phyloP scores from a whole-genome alignment of 2,329 filamentous ascomycete genomes.

The Esteya vermicola region DNA sequence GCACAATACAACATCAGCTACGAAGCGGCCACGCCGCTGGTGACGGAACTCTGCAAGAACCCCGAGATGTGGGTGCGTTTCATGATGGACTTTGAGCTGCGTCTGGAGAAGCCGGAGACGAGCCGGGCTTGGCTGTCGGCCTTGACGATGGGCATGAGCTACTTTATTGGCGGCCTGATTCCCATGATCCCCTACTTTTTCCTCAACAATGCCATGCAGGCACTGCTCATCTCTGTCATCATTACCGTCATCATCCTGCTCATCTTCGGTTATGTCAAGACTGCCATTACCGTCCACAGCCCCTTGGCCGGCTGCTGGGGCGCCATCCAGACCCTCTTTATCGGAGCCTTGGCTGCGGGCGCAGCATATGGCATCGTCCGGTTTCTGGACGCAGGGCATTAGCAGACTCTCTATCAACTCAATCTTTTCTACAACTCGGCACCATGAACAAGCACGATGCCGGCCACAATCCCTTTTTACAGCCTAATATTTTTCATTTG shows the following conservation, averaged over 20 bases:
- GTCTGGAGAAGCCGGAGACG: slow-evolving; percentile 28
- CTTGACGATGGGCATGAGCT: slow-evolving; percentile 51
- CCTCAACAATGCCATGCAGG: slow-evolving; percentile 27
- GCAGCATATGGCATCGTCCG: slow-evolving; percentile 51
- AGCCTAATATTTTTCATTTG: too few species aligned
- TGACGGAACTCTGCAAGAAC: slow-evolving; percentile 32
- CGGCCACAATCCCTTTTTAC: too few species aligned
- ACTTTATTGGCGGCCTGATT: slow-evolving; percentile 57
- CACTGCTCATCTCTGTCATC: slow-evolving; percentile 42
- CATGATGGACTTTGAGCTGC: slow-evolving; percentile 45
- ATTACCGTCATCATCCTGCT: slow-evolving; percentile 48
- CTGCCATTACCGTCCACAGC: slow-evolving; percentile 35
- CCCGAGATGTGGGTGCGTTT: slow-evolving; percentile 37
- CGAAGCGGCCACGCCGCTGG: slow-evolving; percentile 26
- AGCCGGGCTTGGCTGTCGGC: slow-evolving; percentile 39
- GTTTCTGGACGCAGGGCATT: slow-evolving; percentile 28
- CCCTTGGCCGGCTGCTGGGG: slow-evolving; percentile 40
- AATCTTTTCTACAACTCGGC: too few species aligned
- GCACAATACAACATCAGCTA: slow-evolving; percentile 29
- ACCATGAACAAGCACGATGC: too few species aligned
- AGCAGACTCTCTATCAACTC: too few species aligned
- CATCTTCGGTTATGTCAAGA: slow-evolving; percentile 52
- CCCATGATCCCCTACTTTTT: slow-evolving; percentile 59
- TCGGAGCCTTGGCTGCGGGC: slow-evolving; percentile 51
- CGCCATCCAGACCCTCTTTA: slow-evolving; percentile 48